Conservation (phyloP, 2,329 filamentous ascomycete genomes). For the Colletotrichum sp. region DNA sequence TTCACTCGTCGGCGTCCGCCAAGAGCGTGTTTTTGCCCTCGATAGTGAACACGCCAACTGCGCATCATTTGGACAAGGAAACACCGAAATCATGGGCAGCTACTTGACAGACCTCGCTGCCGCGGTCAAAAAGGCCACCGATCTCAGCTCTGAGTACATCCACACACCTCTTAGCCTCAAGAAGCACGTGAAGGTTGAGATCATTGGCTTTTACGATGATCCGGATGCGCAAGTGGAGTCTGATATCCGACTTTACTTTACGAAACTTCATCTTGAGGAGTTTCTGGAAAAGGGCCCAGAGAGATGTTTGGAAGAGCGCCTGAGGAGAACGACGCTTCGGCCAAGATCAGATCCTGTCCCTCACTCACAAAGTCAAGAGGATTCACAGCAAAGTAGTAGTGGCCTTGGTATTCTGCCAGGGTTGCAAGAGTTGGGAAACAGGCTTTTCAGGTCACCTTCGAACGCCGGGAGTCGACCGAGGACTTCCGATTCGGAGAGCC, state of each 20-base stretch:
- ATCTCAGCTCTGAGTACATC: constrained; percentile 33
- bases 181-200: constrained; percentile 60
- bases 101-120: constrained; percentile 34
- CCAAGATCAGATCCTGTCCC: neutral
- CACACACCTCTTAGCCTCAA: constrained; percentile 56
- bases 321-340: constrained; percentile 38
- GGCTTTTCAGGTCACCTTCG: neutral
- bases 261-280: constrained; percentile 54
- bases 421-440: constrained; percentile 1
- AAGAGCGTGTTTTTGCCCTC: constrained; percentile 57
- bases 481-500: constrained; percentile 11
- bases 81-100: constrained; percentile 49
- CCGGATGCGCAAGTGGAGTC: constrained; percentile 38
- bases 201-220: constrained; percentile 67
- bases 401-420: neutral
- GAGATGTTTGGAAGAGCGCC: constrained; percentile 56
- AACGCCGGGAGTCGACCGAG: constrained; percentile 17
- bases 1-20: constrained; percentile 53
- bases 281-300: constrained; percentile 63
- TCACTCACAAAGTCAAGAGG: neutral
- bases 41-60: constrained; percentile 61
- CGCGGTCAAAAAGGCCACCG: constrained; percentile 41
- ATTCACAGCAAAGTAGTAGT: neutral
- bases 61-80: constrained; percentile 57
- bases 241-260: constrained; percentile 56